These are phyloP conservation scores for Glycine tomentella DNA, from an alignment of 306 rosid genomes.

Conservation along the genomic window DNA sequence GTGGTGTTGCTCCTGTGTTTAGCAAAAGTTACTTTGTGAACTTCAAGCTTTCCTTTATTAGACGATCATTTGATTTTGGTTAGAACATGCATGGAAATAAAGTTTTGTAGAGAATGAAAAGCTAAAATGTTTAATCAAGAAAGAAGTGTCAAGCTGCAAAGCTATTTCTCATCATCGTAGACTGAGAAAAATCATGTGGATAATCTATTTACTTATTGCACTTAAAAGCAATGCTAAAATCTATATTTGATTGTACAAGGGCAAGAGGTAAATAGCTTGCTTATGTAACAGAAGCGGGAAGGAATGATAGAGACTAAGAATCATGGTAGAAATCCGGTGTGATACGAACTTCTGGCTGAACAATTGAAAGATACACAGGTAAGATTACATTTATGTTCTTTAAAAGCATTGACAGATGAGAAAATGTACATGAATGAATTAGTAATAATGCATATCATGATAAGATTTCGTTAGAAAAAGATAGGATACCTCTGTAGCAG, in stretches of 20 bases:
- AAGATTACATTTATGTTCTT: too few relatives aligned
- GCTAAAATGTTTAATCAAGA: neutral
- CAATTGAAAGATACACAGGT: too few relatives aligned
- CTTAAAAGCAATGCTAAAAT: neutral
- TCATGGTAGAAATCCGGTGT: too few relatives aligned
- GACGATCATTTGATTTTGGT: neutral
- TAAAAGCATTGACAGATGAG: too few relatives aligned
- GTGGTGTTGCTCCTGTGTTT: constrained; percentile 26
- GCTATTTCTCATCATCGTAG: constrained; percentile 16
- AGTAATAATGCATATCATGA: too few relatives aligned
- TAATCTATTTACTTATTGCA: neutral
- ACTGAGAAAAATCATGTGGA: neutral
- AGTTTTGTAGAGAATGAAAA: constrained; percentile 16
- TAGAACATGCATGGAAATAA: neutral
- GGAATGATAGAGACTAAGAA: too few relatives aligned
- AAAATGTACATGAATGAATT: too few relatives aligned
- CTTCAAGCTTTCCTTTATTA: neutral
- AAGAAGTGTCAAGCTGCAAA: neutral
- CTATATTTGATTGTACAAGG: too few relatives aligned
- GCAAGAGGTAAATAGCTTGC: too few relatives aligned
- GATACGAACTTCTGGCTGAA: too few relatives aligned
- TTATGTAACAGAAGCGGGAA: too few relatives aligned
- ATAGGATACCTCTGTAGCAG: neutral
- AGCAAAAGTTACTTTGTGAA: neutral
- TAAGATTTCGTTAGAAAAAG: too few relatives aligned